A percentile compares a stretch with the other conserved stretches of the same genome.
Evolutionary conservation across 2,329 filamentous ascomycete species (phyloP).

Genomic region (Colletotrichum viniferum): DNA sequence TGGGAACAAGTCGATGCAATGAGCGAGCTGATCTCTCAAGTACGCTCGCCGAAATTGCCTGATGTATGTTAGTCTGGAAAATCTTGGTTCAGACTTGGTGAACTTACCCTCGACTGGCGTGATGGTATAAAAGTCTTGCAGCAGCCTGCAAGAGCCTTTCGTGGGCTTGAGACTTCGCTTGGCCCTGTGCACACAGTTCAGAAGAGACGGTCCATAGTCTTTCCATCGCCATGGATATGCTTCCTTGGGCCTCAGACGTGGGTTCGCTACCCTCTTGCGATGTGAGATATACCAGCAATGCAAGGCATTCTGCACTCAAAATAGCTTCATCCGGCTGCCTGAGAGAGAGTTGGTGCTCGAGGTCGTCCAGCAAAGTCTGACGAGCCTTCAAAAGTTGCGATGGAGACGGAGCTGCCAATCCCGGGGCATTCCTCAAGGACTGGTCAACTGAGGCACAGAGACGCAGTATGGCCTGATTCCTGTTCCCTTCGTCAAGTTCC

Average conservation of each 20-base stretch:
- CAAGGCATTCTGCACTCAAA: slow-evolving; percentile 64
- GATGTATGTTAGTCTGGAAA: slow-evolving; percentile 21
- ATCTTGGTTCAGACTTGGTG: neutral
- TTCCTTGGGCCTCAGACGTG: slow-evolving; percentile 53
- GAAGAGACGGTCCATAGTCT: slow-evolving; percentile 45
- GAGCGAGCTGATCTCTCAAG: slow-evolving; percentile 64
- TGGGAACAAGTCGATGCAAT: slow-evolving; percentile 70
- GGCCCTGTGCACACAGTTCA: slow-evolving; percentile 43
- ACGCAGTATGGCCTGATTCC: slow-evolving; percentile 36
- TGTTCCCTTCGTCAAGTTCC: slow-evolving; percentile 52
- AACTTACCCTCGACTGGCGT: slow-evolving; percentile 62
- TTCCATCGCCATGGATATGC: slow-evolving; percentile 55
- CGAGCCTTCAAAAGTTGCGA: slow-evolving; percentile 56
- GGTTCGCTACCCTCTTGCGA: slow-evolving; percentile 45
- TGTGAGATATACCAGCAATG: slow-evolving; percentile 71
- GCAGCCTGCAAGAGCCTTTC: slow-evolving; percentile 75
- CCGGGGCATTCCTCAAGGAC: slow-evolving; percentile 16
- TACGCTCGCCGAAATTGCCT: slow-evolving; percentile 71
- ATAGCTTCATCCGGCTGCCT: slow-evolving; percentile 53
- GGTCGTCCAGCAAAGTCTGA: slow-evolving; percentile 55
- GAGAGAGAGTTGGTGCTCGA: slow-evolving; percentile 61
- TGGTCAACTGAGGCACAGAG: slow-evolving; percentile 45
- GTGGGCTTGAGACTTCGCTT: slow-evolving; percentile 40
- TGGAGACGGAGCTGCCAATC: slow-evolving; percentile 27
- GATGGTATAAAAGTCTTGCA: slow-evolving; percentile 68